phyloP scores from a whole-genome alignment of 371 early-diverging fungal species.

The Haplosporangium sp. region DNA sequence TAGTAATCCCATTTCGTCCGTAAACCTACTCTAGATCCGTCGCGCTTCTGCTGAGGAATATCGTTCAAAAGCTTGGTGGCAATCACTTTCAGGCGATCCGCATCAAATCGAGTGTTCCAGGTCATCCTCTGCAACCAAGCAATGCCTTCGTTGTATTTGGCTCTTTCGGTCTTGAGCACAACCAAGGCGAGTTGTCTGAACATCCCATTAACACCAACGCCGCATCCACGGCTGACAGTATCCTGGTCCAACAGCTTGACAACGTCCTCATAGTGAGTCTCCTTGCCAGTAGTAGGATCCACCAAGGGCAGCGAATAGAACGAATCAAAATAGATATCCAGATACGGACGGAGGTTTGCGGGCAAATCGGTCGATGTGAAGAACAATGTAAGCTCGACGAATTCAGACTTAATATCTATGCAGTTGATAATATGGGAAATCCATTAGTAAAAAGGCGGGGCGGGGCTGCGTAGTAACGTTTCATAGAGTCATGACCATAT shows the following conservation, averaged over 20 bases:
- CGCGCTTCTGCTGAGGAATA: constrained; percentile 71
- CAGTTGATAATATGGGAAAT: neutral
- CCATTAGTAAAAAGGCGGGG: neutral
- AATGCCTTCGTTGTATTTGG: constrained; percentile 65
- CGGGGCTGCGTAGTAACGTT: no score
- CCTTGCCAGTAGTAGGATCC: constrained; percentile 56
- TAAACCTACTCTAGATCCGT: constrained; percentile 65
- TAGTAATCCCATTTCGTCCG: no score
- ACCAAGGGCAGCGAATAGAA: constrained; percentile 69
- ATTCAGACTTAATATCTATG: constrained; percentile 70
- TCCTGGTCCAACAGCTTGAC: constrained; percentile 69
- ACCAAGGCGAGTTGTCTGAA: constrained; percentile 66
- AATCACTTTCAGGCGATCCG: constrained; percentile 69
- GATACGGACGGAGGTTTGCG: constrained; percentile 64
- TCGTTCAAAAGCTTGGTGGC: constrained; percentile 70
- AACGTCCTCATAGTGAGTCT: constrained; percentile 67
- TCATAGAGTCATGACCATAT: neutral
- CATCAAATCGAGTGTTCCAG: constrained; percentile 71
- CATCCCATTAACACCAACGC: constrained; percentile 59
- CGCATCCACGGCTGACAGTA: constrained; percentile 64
- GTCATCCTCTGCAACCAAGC: constrained; percentile 71
- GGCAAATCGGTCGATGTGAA: constrained; percentile 64
- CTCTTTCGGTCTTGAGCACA: constrained; percentile 62
- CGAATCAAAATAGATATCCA: constrained; percentile 66
- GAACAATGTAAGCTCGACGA: constrained; percentile 64